A percentile compares a stretch with the other conserved stretches of the same genome.
Evolutionary conservation across 345 rosid species (phyloP).

Genomic region (Mangifera indica): DNA sequence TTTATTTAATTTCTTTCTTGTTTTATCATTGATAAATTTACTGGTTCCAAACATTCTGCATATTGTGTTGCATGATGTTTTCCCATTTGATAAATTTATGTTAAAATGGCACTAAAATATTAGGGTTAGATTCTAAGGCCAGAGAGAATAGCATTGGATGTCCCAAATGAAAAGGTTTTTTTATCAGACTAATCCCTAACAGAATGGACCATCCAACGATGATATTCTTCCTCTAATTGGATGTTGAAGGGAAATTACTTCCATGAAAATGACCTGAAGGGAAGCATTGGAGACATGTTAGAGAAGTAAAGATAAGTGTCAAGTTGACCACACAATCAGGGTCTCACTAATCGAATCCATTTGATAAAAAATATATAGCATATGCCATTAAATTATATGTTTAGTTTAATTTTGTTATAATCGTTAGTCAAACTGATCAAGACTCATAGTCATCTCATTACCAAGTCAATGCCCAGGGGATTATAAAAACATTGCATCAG

Average conservation of each 20-base stretch:
- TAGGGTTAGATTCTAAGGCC: no score
- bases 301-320: constrained; percentile 18
- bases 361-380: no score
- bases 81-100: not conserved
- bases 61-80: not conserved
- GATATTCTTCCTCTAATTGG: constrained; percentile 6
- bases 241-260: not conserved
- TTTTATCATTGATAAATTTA: not conserved
- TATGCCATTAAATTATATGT: no score
- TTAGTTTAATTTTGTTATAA: no score
- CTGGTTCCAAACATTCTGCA: no score
- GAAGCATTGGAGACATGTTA: not conserved
- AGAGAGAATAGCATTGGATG: not conserved
- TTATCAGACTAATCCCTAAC: constrained; percentile 3
- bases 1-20: not conserved
- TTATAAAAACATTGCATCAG: no score
- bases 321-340: constrained; percentile 15
- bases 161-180: not conserved
- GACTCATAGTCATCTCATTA: no score
- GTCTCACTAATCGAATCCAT: not conserved
- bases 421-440: no score
- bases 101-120: not conserved
- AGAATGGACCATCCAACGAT: constrained; percentile 13
- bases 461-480: no score
- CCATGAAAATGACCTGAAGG: constrained; percentile 14